phyloP scores from a whole-genome alignment of 768 basidiomycete species.

The Rhodosporidiobolus odoratus region DNA sequence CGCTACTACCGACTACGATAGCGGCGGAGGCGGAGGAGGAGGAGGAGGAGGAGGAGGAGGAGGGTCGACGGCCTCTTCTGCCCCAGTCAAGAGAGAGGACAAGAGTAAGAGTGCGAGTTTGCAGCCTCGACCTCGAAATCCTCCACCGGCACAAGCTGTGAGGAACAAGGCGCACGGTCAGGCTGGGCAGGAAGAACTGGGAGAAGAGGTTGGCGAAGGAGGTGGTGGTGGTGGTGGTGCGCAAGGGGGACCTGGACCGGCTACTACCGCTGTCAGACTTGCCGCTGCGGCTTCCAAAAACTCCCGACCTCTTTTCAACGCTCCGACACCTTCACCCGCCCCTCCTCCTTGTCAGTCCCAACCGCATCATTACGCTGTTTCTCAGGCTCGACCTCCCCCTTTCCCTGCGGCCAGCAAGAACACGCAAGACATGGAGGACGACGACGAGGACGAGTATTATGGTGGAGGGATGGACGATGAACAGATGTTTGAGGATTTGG shows the following conservation, averaged over 20 bases:
- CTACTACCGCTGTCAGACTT: not conserved
- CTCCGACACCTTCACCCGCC: slow-evolving; percentile 17
- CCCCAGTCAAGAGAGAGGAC: no score
- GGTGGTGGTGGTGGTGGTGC: no score
- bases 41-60: not conserved
- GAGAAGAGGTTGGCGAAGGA: not conserved
- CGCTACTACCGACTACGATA: slow-evolving; percentile 34
- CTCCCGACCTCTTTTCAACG: slow-evolving; percentile 20
- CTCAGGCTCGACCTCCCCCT: no score
- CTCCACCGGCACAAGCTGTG: no score
- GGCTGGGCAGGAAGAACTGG: no score
- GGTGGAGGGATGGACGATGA: slow-evolving; percentile 10
- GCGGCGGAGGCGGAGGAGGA: not conserved
- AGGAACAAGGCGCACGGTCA: no score
- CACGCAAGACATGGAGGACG: not conserved
- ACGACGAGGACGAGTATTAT: slow-evolving; percentile 17
- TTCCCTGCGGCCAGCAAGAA: no score
- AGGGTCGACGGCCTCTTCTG: no score
- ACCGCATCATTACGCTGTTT: not conserved
- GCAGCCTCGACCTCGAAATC: not conserved
- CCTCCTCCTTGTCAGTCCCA: not conserved
- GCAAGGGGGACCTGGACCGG: not conserved
- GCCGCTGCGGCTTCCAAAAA: not conserved
- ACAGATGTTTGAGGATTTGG: slow-evolving; percentile 6
- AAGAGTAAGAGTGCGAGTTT: slow-evolving; percentile 23